A percentile compares a stretch with the other conserved stretches of the same genome.
Conservation (phyloP, 2,329 filamentous ascomycete genomes). For the Didymella pomorum region DNA sequence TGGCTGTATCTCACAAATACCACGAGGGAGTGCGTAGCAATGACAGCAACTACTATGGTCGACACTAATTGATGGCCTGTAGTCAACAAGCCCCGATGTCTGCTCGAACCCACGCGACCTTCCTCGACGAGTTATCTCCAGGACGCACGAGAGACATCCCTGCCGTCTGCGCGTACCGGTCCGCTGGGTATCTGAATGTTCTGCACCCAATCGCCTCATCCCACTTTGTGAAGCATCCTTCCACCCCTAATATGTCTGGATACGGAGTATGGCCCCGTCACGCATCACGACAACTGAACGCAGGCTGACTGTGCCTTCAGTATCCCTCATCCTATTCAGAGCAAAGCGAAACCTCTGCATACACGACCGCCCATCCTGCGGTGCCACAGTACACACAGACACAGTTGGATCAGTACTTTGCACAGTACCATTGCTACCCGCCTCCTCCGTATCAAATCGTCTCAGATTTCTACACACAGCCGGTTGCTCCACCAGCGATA, state of each 20-base stretch:
- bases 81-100: neutral
- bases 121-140: neutral
- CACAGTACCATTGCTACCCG: slow-evolving; percentile 43
- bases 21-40: neutral
- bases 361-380: neutral
- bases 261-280: neutral
- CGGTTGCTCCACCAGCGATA: neutral
- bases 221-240: neutral
- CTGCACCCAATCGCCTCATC: neutral
- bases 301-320: neutral
- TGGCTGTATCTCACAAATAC: neutral
- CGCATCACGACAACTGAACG: neutral
- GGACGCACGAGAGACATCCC: neutral
- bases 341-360: neutral
- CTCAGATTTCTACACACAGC: slow-evolving; percentile 14
- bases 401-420: slow-evolving; percentile 42
- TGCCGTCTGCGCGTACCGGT: neutral
- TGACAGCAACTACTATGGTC: neutral
- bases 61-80: neutral
- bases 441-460: slow-evolving; percentile 40
- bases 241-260: neutral
- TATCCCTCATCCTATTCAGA: neutral
- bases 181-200: neutral
- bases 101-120: neutral
- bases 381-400: slow-evolving; percentile 40